A percentile compares a stretch with the other conserved stretches of the same genome.
phyloP scores from a whole-genome alignment of 768 basidiomycete species.

The Kwoniella newhampshirensis region DNA sequence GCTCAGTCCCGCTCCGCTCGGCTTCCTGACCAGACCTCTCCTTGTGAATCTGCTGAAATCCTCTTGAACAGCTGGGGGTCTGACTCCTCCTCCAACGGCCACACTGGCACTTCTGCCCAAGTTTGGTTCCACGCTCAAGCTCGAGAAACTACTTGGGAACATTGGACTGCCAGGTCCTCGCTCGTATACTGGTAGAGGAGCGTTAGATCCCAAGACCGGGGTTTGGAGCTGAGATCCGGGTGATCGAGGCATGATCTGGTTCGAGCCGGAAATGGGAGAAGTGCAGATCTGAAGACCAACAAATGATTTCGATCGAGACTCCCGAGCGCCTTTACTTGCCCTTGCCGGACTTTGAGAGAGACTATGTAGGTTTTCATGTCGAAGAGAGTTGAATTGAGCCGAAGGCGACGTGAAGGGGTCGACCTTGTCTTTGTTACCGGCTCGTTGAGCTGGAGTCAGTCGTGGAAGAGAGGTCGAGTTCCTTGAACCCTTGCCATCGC shows the following conservation, averaged over 20 bases:
- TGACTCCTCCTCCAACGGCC: conserved; percentile 24
- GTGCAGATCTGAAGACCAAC: conserved; percentile 48
- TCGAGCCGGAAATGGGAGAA: conserved; percentile 5
- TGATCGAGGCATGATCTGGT: conserved; percentile 16
- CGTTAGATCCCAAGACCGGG: conserved; percentile 4
- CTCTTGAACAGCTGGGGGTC: conserved; percentile 12
- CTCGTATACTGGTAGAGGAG: conserved; percentile 53
- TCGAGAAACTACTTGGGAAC: conserved; percentile 78
- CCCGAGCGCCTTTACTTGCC: conserved; percentile 7
- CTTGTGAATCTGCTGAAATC: conserved; percentile 4
- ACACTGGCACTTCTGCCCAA: conserved; percentile 53
- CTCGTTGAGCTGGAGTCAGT: conserved; percentile 34
- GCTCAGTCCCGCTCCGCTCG: conserved; percentile 41
- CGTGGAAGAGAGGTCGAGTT: conserved; percentile 1
- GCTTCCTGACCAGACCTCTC: conserved; percentile 32
- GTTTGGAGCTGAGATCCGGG: conserved; percentile 8
- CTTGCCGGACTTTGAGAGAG: conserved; percentile 10
- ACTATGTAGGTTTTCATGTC: not conserved
- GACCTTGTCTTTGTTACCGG: conserved; percentile 14
- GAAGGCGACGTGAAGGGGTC: conserved; percentile 33
- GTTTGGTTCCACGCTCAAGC: conserved; percentile 66
- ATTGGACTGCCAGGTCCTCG: conserved; percentile 71
- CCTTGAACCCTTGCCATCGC: conserved; percentile 19
- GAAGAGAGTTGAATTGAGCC: conserved; percentile 9
- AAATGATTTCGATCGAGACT: conserved; percentile 41